Evolutionary conservation across 2,329 filamentous ascomycete genomes (phyloP).

Genomic region (Raffaelea albimanens): DNA sequence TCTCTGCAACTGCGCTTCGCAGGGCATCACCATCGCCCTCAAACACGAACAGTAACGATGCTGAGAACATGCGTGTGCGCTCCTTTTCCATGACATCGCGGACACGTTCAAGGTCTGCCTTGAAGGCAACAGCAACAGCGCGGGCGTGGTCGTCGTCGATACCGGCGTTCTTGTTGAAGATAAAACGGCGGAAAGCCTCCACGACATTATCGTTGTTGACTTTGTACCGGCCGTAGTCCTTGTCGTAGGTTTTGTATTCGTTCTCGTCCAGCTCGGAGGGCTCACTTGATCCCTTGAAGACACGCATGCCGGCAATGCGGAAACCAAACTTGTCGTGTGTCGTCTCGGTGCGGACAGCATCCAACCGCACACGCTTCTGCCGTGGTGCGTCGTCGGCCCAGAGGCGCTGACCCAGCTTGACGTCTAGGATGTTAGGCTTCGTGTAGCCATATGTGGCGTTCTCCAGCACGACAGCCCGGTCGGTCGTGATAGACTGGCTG

Average conservation of each 20-base stretch:
- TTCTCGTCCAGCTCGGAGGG: conserved; percentile 37
- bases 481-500: conserved; percentile 58
- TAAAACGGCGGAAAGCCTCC: conserved; percentile 44
- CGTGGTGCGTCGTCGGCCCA: conserved; percentile 67
- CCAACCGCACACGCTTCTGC: conserved; percentile 51
- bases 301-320: conserved; percentile 56
- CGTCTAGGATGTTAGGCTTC: conserved; percentile 81
- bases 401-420: conserved; percentile 78
- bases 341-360: conserved; percentile 47
- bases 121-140: conserved; percentile 44
- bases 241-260: conserved; percentile 51
- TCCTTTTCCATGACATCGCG: conserved; percentile 43
- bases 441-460: conserved; percentile 76
- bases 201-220: conserved; percentile 46
- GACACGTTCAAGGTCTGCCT: conserved; percentile 41
- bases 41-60: conserved; percentile 53
- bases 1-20: conserved; percentile 40
- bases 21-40: conserved; percentile 53
- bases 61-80: conserved; percentile 56
- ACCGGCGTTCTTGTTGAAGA: conserved; percentile 49
- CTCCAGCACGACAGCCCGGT: conserved; percentile 72
- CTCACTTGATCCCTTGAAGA: conserved; percentile 44
- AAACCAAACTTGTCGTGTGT: conserved; percentile 54
- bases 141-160: conserved; percentile 49
- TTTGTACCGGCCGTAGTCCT: conserved; percentile 47